Evolutionary conservation across 2,329 filamentous ascomycete genomes (phyloP).

Genomic region (Aspergillus ochraceoroseus): DNA sequence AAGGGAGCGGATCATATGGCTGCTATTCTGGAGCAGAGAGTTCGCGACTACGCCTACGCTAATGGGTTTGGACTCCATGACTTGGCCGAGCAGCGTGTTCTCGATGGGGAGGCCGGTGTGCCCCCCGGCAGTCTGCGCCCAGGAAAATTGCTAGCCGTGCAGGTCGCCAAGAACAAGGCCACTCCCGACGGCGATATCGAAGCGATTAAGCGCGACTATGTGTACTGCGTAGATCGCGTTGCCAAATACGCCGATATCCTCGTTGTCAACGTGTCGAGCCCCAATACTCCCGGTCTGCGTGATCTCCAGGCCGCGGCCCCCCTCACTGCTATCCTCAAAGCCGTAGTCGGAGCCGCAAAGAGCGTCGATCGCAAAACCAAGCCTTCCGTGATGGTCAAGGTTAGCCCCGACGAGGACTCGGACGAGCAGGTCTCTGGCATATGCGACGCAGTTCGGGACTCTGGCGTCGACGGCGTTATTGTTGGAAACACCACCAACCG

Average conservation of each 20-base stretch:
- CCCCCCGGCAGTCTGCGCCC: conserved; percentile 73
- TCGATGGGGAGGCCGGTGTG: conserved; percentile 70
- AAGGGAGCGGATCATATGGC: conserved; percentile 85
- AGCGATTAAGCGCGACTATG: conserved; percentile 73
- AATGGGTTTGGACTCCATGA: conserved; percentile 61
- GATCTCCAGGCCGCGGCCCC: conserved; percentile 81
- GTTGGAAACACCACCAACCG: conserved; percentile 96
- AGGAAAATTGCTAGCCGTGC: conserved; percentile 77
- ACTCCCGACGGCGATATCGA: conserved; percentile 80
- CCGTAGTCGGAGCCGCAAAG: conserved; percentile 74
- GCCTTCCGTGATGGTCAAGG: conserved; percentile 92
- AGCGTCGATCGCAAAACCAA: conserved; percentile 64
- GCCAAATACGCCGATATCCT: conserved; percentile 88
- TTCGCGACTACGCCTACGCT: conserved; percentile 69
- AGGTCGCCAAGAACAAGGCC: conserved; percentile 94
- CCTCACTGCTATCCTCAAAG: conserved; percentile 70
- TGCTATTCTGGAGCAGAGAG: conserved; percentile 67
- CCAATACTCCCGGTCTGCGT: conserved; percentile 88
- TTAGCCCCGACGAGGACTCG: conserved; percentile 89
- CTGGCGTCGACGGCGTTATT: conserved; percentile 89
- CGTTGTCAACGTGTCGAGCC: conserved; percentile 97
- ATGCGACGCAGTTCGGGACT: conserved; percentile 73
- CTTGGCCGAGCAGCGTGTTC: conserved; percentile 63
- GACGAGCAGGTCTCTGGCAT: conserved; percentile 82
- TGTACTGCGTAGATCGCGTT: conserved; percentile 78